A percentile compares a stretch with the other conserved stretches of the same genome.
Evolutionary conservation across 2,329 filamentous ascomycete genomes (phyloP).

Genomic region (Paracoccidioides brasiliensis): DNA sequence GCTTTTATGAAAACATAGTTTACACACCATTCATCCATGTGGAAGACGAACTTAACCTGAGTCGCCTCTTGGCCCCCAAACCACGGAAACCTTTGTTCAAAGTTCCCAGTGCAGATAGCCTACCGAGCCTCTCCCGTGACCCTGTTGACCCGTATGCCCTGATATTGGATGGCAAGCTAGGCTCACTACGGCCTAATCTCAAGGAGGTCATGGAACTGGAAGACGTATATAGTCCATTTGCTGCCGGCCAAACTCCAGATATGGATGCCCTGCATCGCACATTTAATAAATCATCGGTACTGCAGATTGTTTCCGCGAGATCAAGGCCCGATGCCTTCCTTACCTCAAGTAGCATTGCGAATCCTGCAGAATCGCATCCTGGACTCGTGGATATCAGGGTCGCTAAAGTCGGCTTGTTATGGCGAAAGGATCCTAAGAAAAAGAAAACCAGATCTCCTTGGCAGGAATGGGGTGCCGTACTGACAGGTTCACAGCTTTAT

Average conservation of each 20-base stretch:
- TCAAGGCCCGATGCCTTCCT: constrained; percentile 94
- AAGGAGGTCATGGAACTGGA: constrained; percentile 89
- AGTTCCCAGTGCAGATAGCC: constrained; percentile 49
- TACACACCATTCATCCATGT: constrained; percentile 98
- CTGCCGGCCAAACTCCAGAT: constrained; percentile 62
- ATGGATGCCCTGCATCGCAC: constrained; percentile 71
- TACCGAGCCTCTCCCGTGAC: constrained; percentile 57
- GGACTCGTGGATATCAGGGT: constrained; percentile 96
- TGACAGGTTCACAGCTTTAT: constrained; percentile 94
- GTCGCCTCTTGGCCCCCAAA: constrained; percentile 57
- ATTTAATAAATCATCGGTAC: constrained; percentile 78
- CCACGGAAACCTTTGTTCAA: constrained; percentile 59
- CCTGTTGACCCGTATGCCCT: constrained; percentile 91
- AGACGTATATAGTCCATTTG: constrained; percentile 80
- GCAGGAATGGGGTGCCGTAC: constrained; percentile 96
- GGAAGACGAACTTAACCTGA: constrained; percentile 68
- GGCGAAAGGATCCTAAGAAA: constrained; percentile 89
- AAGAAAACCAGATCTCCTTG: constrained; percentile 90
- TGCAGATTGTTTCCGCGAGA: constrained; percentile 89
- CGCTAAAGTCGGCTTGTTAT: constrained; percentile 86
- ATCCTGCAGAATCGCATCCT: constrained; percentile 73
- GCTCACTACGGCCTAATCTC: constrained; percentile 67
- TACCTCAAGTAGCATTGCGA: constrained; percentile 69
- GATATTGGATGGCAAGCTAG: constrained; percentile 80
- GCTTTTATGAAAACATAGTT: constrained; percentile 96